Evolutionary conservation across 2,329 filamentous ascomycete genomes (phyloP).

Genomic region (Metarhizium brunneum): DNA sequence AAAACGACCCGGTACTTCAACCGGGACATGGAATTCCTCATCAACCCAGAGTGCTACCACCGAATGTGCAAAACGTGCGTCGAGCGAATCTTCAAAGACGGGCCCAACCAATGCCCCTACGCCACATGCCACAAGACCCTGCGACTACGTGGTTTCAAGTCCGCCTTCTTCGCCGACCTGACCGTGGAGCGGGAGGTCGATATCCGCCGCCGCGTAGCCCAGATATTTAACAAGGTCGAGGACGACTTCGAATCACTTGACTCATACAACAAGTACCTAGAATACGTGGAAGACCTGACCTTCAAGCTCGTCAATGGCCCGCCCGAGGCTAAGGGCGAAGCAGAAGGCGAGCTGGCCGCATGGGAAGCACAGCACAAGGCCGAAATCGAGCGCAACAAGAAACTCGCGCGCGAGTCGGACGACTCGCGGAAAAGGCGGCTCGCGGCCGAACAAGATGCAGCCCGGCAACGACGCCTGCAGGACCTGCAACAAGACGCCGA

Average conservation of each 20-base stretch:
- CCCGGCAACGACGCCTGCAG: slow-evolving; percentile 47
- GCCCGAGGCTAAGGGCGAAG: slow-evolving; percentile 48
- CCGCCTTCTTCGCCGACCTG: slow-evolving; percentile 84
- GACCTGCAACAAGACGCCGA: slow-evolving; percentile 61
- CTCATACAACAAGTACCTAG: slow-evolving; percentile 89
- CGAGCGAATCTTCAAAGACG: slow-evolving; percentile 84
- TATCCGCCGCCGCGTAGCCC: slow-evolving; percentile 69
- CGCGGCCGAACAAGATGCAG: slow-evolving; percentile 57
- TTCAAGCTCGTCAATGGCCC: slow-evolving; percentile 73
- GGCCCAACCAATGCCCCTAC: slow-evolving; percentile 86
- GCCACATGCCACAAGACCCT: slow-evolving; percentile 81
- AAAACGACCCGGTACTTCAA: slow-evolving; percentile 95
- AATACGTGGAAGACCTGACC: slow-evolving; percentile 82
- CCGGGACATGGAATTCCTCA: slow-evolving; percentile 84
- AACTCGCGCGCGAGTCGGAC: slow-evolving; percentile 45
- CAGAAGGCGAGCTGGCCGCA: slow-evolving; percentile 35
- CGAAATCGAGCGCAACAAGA: slow-evolving; percentile 54
- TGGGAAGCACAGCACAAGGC: slow-evolving; percentile 68
- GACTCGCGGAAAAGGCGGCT: slow-evolving; percentile 44
- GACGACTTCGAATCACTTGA: slow-evolving; percentile 82
- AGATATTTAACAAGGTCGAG: slow-evolving; percentile 78
- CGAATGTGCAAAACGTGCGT: slow-evolving; percentile 97
- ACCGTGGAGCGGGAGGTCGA: slow-evolving; percentile 88
- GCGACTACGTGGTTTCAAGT: slow-evolving; percentile 73
- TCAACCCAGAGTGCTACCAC: slow-evolving; percentile 98